These are phyloP conservation scores for Escallonia herrerae DNA, from an alignment of 129 eudicot genomes.

Conservation along the genomic window DNA sequence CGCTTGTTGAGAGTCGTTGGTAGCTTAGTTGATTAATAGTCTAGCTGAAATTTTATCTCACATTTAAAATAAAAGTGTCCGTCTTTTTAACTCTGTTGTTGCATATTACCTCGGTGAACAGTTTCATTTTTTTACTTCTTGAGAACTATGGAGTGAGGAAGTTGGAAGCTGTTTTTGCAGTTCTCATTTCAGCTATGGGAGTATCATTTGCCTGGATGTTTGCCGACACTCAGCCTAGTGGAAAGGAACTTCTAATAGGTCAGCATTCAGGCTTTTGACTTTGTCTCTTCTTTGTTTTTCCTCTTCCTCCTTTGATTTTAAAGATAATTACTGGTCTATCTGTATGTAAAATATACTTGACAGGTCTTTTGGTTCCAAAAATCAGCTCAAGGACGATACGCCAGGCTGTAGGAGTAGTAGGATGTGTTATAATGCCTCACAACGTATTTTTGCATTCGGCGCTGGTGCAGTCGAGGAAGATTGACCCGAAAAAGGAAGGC, in stretches of 20 bases:
- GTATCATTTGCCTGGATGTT: constrained; percentile 79
- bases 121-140: constrained; percentile 72
- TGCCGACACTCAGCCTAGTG: constrained; percentile 49
- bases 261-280: not conserved
- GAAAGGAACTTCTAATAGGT: constrained; percentile 54
- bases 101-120: constrained; percentile 13
- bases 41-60: no score
- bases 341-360: not conserved
- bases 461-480: constrained; percentile 58
- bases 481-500: constrained; percentile 46
- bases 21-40: no score
- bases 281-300: not conserved
- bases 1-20: no score
- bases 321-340: not conserved
- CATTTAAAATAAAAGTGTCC: no score
- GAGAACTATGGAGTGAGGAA: constrained; percentile 81
- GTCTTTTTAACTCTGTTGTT: no score
- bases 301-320: not conserved
- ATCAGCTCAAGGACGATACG: constrained; percentile 38
- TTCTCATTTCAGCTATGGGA: constrained; percentile 65
- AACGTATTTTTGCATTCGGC: constrained; percentile 71
- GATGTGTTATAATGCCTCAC: constrained; percentile 73
- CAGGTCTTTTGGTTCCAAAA: constrained; percentile 65
- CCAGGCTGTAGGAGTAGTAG: constrained; percentile 66
- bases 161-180: constrained; percentile 63